Base-by-base conservation (phyloP, 768 basidiomycete genomes). In the Flagelloscypha sp. region DNA sequence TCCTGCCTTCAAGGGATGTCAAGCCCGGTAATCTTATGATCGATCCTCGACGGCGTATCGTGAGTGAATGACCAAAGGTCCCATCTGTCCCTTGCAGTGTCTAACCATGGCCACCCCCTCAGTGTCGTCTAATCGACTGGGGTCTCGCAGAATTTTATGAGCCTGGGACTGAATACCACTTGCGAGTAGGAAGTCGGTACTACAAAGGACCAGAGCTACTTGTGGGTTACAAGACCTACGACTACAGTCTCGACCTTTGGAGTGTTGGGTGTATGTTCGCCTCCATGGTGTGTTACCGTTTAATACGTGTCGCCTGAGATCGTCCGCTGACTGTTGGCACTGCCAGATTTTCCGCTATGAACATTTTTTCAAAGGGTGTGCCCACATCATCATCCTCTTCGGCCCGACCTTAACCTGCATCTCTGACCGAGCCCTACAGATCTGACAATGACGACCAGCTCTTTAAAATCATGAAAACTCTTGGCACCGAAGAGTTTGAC, bases 61-160 rank as follows among this genome's bases (percentile, higher is more conserved):
- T 81, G 40, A 48, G 69, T 44, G 24, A 7, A 21, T n/a, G n/a
- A n/a, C n/a, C n/a, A n/a, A n/a, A n/a, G n/a, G n/a, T n/a, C n/a
- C n/a, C 3, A 2, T 33, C 16, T 16, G n/a, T 18, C 13, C 22
- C 6, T 15, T 30, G 21, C 16, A 24, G 2, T 15, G 1, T 17
- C 24, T 11, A 39, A 13, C 24, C 24, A n/a, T 19, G 30, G 40
- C 31, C 40, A 25, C n/a, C 33, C 29, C 12, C 33, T 42, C 42
- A 73, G 72, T 50, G 74, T 31, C 59, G 68, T 17, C 53, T 84
- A 40, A 84, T 83, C 42, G 81, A 84, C 56, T 84, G 81, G 81
- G 81, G 81, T 22, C 55, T 84, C 36, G 81, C 79, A 23, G 81
- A 84, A 50, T 84, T 84, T 54, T 84, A 83, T 52, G 78, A 81